Evolutionary conservation across 192 early-diverging fungal species (phyloP).

Genomic region (Rhizophagus sp.): DNA sequence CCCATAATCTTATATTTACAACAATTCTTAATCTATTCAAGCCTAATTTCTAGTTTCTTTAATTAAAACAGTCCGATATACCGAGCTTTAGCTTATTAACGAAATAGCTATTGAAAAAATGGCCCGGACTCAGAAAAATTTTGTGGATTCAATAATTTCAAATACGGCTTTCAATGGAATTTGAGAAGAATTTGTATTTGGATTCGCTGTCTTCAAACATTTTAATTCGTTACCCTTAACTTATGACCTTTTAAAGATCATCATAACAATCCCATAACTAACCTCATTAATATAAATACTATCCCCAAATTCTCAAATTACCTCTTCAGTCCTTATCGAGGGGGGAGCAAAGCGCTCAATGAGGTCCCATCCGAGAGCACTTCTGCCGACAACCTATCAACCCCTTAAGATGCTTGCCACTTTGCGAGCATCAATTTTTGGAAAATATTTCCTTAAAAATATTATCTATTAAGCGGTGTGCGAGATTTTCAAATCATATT

Average conservation of each 20-base stretch:
- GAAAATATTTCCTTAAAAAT: neutral
- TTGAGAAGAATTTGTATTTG: neutral
- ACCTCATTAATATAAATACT: neutral
- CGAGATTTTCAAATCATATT: too few species aligned
- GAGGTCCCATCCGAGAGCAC: neutral
- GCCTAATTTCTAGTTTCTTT: neutral
- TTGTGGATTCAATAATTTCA: neutral
- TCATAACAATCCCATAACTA: neutral
- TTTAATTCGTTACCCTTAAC: neutral
- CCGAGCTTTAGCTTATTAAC: neutral
- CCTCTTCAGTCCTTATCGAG: neutral
- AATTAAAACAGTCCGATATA: neutral
- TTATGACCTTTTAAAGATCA: neutral
- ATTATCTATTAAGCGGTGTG: neutral
- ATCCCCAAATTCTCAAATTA: neutral
- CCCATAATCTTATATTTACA: neutral
- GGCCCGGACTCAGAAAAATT: neutral
- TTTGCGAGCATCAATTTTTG: constrained; percentile 1
- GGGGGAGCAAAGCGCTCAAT: neutral
- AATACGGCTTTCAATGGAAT: neutral
- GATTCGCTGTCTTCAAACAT: neutral
- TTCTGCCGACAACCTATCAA: neutral
- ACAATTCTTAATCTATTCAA: neutral
- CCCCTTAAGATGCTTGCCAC: neutral
- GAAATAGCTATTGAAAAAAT: neutral